A percentile compares a stretch with the other conserved stretches of the same genome.
Conservation (phyloP, 2,329 filamentous ascomycete species). For the Aspergillus versicolor region DNA sequence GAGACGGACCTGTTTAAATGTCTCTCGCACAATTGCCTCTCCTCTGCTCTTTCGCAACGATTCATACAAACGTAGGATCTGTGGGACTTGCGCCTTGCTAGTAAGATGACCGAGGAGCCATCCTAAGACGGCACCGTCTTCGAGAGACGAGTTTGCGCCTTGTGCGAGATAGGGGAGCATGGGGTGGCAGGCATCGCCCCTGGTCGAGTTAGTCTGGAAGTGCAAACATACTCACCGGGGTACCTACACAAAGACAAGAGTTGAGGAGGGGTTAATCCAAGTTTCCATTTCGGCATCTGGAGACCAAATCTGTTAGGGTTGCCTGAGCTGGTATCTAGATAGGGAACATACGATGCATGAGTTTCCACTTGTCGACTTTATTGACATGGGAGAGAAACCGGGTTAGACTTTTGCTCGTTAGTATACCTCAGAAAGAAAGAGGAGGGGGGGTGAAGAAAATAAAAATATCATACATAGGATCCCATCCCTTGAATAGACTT, state of each 20-base stretch:
- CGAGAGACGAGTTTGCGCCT: slow-evolving; percentile 66
- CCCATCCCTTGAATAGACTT: slow-evolving; percentile 61
- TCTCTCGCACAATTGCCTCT: slow-evolving; percentile 60
- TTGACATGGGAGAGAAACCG: slow-evolving; percentile 53
- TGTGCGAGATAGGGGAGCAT: slow-evolving; percentile 65
- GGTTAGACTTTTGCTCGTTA: slow-evolving; percentile 27
- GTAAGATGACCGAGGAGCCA: slow-evolving; percentile 55
- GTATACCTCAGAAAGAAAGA: not conserved
- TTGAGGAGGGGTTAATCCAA: slow-evolving; percentile 56
- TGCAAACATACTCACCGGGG: not conserved
- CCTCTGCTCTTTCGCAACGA: slow-evolving; percentile 49
- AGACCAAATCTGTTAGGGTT: not conserved
- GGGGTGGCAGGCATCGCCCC: slow-evolving; percentile 62
- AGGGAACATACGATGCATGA: slow-evolving; percentile 50
- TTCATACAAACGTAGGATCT: slow-evolving; percentile 47
- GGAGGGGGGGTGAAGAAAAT: not conserved
- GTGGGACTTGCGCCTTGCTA: slow-evolving; percentile 42
- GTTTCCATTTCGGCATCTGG: slow-evolving; percentile 50
- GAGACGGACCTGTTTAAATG: slow-evolving; percentile 51
- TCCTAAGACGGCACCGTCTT: slow-evolving; percentile 67
- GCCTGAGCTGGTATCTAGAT: too few relatives aligned
- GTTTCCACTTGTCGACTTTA: slow-evolving; percentile 66
- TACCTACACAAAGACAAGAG: slow-evolving; percentile 46
- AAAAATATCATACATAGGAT: slow-evolving; percentile 47
- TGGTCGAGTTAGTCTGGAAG: slow-evolving; percentile 5